Evolutionary conservation across 345 rosid genomes (phyloP).

Genomic region (Physaria fendleri): DNA sequence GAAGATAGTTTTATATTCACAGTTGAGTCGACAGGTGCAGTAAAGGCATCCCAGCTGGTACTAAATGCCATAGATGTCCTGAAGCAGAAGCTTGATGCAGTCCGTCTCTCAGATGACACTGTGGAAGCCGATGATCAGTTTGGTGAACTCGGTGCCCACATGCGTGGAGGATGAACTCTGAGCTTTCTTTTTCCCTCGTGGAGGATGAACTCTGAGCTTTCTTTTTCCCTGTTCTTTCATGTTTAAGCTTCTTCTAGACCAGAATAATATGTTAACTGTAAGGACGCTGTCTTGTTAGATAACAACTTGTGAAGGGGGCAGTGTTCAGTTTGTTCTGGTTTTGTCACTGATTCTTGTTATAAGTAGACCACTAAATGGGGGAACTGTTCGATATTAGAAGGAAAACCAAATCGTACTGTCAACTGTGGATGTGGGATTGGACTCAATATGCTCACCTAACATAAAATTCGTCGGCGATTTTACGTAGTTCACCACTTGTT

Average conservation of each 20-base stretch:
- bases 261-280: conserved; percentile 1
- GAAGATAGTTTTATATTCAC: conserved; percentile 87
- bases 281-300: not conserved
- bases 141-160: conserved; percentile 96
- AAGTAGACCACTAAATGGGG: no score
- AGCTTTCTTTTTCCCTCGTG: no score
- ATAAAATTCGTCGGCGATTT: no score
- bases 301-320: conserved; percentile 14
- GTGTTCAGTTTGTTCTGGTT: not conserved
- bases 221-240: not conserved
- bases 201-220: conserved; percentile 39
- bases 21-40: conserved; percentile 87
- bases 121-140: conserved; percentile 98
- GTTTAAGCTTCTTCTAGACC: conserved; percentile 5
- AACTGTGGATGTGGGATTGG: no score
- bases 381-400: no score
- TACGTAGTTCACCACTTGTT: no score
- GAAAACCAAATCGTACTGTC: no score
- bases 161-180: conserved; percentile 69
- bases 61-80: conserved; percentile 81
- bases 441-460: no score
- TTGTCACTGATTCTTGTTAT: not conserved
- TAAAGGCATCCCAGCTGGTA: conserved; percentile 84
- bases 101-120: conserved; percentile 84
- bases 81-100: conserved; percentile 88